Conservation (phyloP, 805 yeast species). For the Saccharomyces mikatae region DNA sequence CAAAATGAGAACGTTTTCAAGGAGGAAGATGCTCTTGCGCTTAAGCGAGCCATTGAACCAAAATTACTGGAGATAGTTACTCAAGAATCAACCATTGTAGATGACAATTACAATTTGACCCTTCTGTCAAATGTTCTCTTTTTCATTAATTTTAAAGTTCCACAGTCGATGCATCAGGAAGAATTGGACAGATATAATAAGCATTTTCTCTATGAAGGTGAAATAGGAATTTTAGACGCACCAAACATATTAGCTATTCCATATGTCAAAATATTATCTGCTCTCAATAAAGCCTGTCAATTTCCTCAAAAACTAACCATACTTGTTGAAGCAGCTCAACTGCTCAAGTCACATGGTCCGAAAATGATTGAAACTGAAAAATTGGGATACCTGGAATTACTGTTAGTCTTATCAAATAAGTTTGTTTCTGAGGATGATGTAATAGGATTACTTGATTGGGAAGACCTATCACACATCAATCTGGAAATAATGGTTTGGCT, state of each 20-base stretch:
- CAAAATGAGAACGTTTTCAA: slow-evolving; percentile 7
- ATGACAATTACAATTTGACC: slow-evolving; percentile 22
- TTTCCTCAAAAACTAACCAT: slow-evolving; percentile 7
- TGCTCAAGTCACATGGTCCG: slow-evolving; percentile 2
- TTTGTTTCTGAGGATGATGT: slow-evolving; percentile 19
- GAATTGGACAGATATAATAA: slow-evolving; percentile 34
- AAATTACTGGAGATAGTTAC: slow-evolving; percentile 9
- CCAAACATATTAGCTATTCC: slow-evolving; percentile 32
- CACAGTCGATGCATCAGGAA: slow-evolving; percentile 35
- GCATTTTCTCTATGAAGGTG: slow-evolving; percentile 30
- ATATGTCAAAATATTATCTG: slow-evolving; percentile 42
- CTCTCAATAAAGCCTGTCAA: slow-evolving; percentile 37
- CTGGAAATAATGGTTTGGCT: slow-evolving; percentile 64
- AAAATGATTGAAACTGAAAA: slow-evolving; percentile 14
- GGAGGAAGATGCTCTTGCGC: slow-evolving; percentile 8
- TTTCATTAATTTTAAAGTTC: slow-evolving; percentile 28
- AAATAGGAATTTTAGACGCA: slow-evolving; percentile 7
- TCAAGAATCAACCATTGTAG: slow-evolving; percentile 5
- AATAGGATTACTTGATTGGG: slow-evolving; percentile 8
- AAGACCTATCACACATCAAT: slow-evolving; percentile 15
- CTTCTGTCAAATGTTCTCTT: slow-evolving; percentile 30
- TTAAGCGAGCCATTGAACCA: slow-evolving; percentile 18
- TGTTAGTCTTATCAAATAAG: slow-evolving; percentile 24
- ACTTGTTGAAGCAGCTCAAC: background rate
- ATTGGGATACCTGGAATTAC: slow-evolving; percentile 23